Base-by-base conservation (phyloP, 2,329 filamentous ascomycete genomes). In the Ophiostoma sp. region DNA sequence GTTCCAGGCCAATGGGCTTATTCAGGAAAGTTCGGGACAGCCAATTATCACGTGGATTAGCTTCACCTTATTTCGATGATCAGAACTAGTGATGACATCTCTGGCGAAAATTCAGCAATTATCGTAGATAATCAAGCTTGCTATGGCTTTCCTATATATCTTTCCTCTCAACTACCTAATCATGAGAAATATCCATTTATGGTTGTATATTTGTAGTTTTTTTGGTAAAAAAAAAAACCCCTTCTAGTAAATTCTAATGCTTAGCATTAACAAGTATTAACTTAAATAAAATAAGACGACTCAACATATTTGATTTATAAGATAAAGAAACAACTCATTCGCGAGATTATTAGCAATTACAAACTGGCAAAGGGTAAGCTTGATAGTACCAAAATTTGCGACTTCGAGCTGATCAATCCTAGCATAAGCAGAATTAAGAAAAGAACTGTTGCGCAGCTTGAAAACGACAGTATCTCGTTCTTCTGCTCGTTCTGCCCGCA, bases 31-130 rank as follows among this genome's bases (percentile, higher is more conserved):
- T 44, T 15, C 15, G 6, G 20, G 44, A n/a, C 23, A 57, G 8
- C n/a, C 52, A 57, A 57, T 57, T n/a, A 57, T 27, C 52, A 57
- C 52, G 52, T 57, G 52, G 27, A 57, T 57, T 27, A 57, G 57
- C 57, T 33, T 62, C 57, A 62, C 44, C 44, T 44, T 44, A 2
- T 20, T 44, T 44, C 41, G 41, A n/a, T 20, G 4, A 48, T 48
- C 41, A 48, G 44, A 48, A 48, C 7, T 48, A 15, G 4, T 48
- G 17, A 48, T 48, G 44, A 7, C 44, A n/a, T 48, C 20, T 48
- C 5, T 48, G 2, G 8, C 17, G 6, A 48, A 15, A 20, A 8
- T 7, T 1, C 20, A 6, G 17, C 44, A 48, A 6, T 44, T 20
- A n/a, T 39, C 13, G 36, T 48, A 48, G 4, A 41, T 13, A 13